Evolutionary conservation across 768 basidiomycete species (phyloP).

Genomic region (Pulveroboletus sp.): DNA sequence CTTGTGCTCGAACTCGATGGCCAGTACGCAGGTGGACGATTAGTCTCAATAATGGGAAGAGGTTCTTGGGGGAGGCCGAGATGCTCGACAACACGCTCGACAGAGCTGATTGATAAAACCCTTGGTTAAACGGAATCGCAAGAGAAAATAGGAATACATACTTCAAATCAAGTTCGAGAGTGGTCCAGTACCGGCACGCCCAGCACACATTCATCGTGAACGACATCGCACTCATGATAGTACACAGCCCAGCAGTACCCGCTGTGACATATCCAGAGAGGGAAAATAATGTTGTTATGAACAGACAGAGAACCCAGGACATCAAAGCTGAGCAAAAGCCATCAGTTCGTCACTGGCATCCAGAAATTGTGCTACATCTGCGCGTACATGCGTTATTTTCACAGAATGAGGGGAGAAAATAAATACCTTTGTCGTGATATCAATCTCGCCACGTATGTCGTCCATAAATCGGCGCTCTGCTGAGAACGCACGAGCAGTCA

Average conservation of each 20-base stretch:
- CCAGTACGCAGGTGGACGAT: constrained; percentile 98
- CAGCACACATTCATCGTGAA: constrained; percentile 54
- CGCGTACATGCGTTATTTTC: background rate
- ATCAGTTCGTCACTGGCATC: constrained; percentile 90
- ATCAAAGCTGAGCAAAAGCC: constrained; percentile 85
- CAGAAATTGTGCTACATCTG: constrained; percentile 84
- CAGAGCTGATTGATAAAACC: constrained; percentile 49
- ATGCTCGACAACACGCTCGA: constrained; percentile 91
- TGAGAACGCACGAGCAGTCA: constrained; percentile 89
- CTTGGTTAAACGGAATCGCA: constrained; percentile 5
- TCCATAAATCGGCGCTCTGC: constrained; percentile 78
- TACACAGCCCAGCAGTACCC: constrained; percentile 66
- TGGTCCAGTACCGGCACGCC: constrained; percentile 49
- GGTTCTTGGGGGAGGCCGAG: constrained; percentile 88
- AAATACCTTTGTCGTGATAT: constrained; percentile 69
- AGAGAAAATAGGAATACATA: constrained; percentile 33
- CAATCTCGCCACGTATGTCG: constrained; percentile 68
- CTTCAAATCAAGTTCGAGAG: constrained; percentile 75
- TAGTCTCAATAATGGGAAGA: constrained; percentile 62
- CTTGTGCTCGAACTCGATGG: constrained; percentile 67
- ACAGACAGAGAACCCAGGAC: constrained; percentile 67
- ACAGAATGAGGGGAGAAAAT: background rate
- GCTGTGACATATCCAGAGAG: constrained; percentile 58
- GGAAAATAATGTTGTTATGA: constrained; percentile 75
- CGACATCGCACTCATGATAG: constrained; percentile 72